A percentile compares a stretch with the other conserved stretches of the same genome.
Evolutionary conservation across 164 flowering plant species (phyloP).

Genomic region (Cinnamomum micranthum): DNA sequence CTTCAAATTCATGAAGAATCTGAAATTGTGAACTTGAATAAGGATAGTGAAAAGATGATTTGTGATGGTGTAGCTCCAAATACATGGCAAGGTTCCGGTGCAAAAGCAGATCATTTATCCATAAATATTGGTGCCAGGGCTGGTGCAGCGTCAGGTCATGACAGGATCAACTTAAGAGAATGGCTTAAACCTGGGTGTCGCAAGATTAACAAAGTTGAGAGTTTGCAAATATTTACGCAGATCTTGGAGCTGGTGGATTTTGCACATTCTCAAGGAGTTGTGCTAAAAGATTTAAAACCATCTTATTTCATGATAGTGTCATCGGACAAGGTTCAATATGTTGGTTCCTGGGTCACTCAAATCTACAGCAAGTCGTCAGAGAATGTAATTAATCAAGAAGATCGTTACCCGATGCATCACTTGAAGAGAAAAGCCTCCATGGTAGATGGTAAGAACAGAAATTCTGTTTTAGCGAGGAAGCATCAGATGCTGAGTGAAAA

Average conservation of each 20-base stretch:
- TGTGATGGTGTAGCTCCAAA: conserved; percentile 24
- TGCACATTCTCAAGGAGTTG: conserved; percentile 63
- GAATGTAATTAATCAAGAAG: conserved; percentile 22
- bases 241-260: conserved; percentile 59
- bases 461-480: conserved; percentile 26
- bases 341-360: conserved; percentile 33
- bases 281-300: conserved; percentile 56
- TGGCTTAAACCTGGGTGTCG: conserved; percentile 47
- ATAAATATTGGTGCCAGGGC: conserved; percentile 14
- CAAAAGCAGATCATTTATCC: conserved; percentile 20
- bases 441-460: conserved; percentile 22
- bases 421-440: conserved; percentile 35
- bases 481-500: conserved; percentile 43
- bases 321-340: conserved; percentile 48
- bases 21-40: conserved; percentile 21
- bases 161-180: conserved; percentile 58
- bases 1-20: conserved; percentile 25
- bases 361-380: conserved; percentile 22
- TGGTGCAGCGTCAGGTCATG: conserved; percentile 19
- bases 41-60: conserved; percentile 23
- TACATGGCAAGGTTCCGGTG: conserved; percentile 22
- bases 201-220: conserved; percentile 45
- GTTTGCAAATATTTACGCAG: conserved; percentile 59
- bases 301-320: conserved; percentile 63
- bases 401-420: conserved; percentile 14